Percentiles rank a stretch among this genome's conserved stretches.
Conservation (phyloP, 1,284 basidiomycete species). For the Rhodotorula sp. region DNA sequence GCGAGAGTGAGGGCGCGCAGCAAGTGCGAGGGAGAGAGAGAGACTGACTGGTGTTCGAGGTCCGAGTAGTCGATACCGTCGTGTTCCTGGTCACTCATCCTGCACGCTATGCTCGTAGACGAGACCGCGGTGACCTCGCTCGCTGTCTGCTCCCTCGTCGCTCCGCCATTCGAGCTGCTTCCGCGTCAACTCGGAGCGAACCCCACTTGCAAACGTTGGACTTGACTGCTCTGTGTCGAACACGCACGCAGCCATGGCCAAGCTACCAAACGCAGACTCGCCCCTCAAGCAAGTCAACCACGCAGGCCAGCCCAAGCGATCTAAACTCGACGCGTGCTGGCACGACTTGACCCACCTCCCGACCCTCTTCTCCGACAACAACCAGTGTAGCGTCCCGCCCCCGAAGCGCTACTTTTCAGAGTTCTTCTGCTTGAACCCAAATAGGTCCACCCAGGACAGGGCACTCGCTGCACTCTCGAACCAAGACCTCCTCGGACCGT, state of each 20-base stretch:
- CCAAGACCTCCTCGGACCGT: slow-evolving; percentile 24
- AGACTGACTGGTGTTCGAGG: slow-evolving; percentile 80
- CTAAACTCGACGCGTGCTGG: slow-evolving; percentile 26
- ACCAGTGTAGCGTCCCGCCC: neutral
- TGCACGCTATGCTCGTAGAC: neutral
- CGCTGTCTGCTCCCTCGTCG: too few relatives aligned
- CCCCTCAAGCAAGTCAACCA: slow-evolving; percentile 39
- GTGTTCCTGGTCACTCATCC: slow-evolving; percentile 54
- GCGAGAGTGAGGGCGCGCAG: neutral
- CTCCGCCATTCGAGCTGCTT: too few relatives aligned
- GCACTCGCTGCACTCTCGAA: slow-evolving; percentile 17
- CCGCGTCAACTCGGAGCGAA: too few relatives aligned
- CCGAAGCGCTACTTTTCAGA: slow-evolving; percentile 36
- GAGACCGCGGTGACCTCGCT: neutral
- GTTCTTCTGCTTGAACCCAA: slow-evolving; percentile 40
- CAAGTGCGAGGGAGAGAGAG: neutral
- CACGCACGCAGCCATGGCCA: neutral
- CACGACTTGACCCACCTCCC: slow-evolving; percentile 15
- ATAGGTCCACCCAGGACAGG: slow-evolving; percentile 1
- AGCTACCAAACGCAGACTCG: slow-evolving; percentile 4
- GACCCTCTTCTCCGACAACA: slow-evolving; percentile 7
- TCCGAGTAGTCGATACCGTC: slow-evolving; percentile 83
- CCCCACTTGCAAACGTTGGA: neutral
- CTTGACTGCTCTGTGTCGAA: too few relatives aligned
- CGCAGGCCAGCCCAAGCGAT: neutral